Conservation (phyloP, 169 alveolate genomes). For the Plasmodium gallinaceum region DNA sequence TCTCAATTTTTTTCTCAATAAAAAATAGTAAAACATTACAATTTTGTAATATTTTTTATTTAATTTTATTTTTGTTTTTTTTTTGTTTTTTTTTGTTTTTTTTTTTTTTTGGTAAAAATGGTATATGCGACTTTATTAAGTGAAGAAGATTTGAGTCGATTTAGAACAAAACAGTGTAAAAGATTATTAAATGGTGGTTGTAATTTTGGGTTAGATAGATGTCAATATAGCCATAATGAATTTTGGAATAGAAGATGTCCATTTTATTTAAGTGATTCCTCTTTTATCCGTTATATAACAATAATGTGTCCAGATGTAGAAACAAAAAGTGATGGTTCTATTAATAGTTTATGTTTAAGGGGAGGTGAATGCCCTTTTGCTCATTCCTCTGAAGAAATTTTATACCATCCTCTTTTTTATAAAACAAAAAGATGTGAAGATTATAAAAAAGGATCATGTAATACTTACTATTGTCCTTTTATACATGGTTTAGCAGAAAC, state of each 20-base stretch:
- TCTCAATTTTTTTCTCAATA: not conserved
- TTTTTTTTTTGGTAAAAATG: slow-evolving; percentile 1
- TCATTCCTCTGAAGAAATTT: slow-evolving; percentile 92
- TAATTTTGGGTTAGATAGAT: slow-evolving; percentile 85
- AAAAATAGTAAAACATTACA: no score
- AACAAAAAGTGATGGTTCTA: slow-evolving; percentile 85
- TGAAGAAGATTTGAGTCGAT: slow-evolving; percentile 88
- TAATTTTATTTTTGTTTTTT: not conserved
- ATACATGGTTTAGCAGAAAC: slow-evolving; percentile 90
- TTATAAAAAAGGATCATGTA: slow-evolving; percentile 88
- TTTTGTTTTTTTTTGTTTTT: not conserved
- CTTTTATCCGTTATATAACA: slow-evolving; percentile 89
- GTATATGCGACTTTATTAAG: slow-evolving; percentile 84
- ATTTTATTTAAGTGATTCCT: slow-evolving; percentile 83
- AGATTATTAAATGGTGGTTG: slow-evolving; percentile 84
- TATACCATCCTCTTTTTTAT: slow-evolving; percentile 92
- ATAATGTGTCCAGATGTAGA: slow-evolving; percentile 87
- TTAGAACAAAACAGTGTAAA: slow-evolving; percentile 90
- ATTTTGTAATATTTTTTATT: not conserved
- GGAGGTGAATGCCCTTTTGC: slow-evolving; percentile 93
- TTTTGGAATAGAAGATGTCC: slow-evolving; percentile 91
- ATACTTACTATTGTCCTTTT: slow-evolving; percentile 90
- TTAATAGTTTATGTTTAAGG: slow-evolving; percentile 87
- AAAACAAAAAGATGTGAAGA: slow-evolving; percentile 91
- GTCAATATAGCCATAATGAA: slow-evolving; percentile 90